These are phyloP conservation scores for Turritis glabra DNA, from an alignment of 345 rosid genomes.

Conservation along the genomic window DNA sequence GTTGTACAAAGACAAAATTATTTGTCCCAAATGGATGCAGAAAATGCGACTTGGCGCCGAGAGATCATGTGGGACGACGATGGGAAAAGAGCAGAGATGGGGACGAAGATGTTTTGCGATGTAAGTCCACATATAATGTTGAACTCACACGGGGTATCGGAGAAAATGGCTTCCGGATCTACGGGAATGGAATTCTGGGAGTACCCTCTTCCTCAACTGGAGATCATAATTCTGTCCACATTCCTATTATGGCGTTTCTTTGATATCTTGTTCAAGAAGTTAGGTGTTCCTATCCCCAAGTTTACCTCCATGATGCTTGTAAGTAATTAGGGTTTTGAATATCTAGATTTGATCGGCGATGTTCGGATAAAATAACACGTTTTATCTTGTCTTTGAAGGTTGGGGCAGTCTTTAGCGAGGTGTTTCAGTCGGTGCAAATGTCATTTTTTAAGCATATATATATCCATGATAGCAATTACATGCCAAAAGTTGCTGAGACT, in stretches of 20 bases:
- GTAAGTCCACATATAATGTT: slow-evolving; percentile 26
- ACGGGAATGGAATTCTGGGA: slow-evolving; percentile 24
- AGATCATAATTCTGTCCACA: slow-evolving; percentile 24
- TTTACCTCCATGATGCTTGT: slow-evolving; percentile 43
- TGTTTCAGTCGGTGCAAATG: background rate
- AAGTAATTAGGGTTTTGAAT: slow-evolving; percentile 3
- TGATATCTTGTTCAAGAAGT: slow-evolving; percentile 33
- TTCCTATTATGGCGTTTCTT: slow-evolving; percentile 36
- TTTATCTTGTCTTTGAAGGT: slow-evolving; percentile 28
- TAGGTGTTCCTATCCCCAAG: slow-evolving; percentile 30
- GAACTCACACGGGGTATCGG: slow-evolving; percentile 33
- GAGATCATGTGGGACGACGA: slow-evolving; percentile 1
- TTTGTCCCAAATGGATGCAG: slow-evolving; percentile 19
- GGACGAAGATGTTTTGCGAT: slow-evolving; percentile 4
- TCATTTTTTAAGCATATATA: slow-evolving; percentile 16
- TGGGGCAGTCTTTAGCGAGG: slow-evolving; percentile 18
- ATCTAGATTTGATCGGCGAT: background rate
- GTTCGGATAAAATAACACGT: background rate
- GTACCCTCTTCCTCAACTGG: slow-evolving; percentile 35
- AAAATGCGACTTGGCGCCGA: slow-evolving; percentile 15
- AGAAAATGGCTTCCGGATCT: slow-evolving; percentile 4
- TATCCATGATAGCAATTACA: background rate
- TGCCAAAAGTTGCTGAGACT: slow-evolving; percentile 32
- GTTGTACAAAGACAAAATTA: background rate
- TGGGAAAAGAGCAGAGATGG: slow-evolving; percentile 12